Base-by-base conservation (phyloP, 768 basidiomycete genomes). In the Serpula lacrymans region DNA sequence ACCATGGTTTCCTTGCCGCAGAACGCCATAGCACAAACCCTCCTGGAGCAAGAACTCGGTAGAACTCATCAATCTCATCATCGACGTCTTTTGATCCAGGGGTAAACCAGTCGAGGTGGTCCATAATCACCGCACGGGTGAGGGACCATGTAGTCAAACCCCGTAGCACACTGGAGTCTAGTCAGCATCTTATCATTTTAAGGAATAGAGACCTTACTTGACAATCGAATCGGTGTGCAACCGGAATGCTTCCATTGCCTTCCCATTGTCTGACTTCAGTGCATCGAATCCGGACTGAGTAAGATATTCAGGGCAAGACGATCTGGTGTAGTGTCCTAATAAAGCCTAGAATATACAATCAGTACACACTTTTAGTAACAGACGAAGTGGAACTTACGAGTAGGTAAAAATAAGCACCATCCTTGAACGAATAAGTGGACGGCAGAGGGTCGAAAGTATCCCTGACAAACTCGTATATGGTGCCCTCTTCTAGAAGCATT, bases 211-310 rank as follows among this genome's bases (percentile, higher is more conserved):
- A 14, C 20, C 74, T 50, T 44, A 83, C 81, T 83, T 80, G 42
- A 77, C 53, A 47, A 87, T 81, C 2, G 78, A 77, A 48, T 86
- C 82, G 0, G 86, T 87, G 56, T 88, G 86, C 31, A 88, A 53
- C 21, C 82, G 70, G 65, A 88, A 82, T 0, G 71, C 64, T 41
- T 82, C 71, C 26, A 78, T 57, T 13, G 56, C 62, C 35, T 54
- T 57, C 17, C 64, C 69, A 33, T 71, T 62, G 41, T 77, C 65
- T 11, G 69, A 60, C 51, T 73, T 75, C 13, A 87, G 68, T 14
- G 60, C 55, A 8, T 77, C 69, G 54, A 80, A 87, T 0, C 84
- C 82, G 2, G 67, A 57, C 0, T 68, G 77, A 2, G 77, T 82
- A 33, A 88, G 69, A 58, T 84, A 88, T 7, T 68, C 60, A 1